Evolutionary conservation across 192 early-diverging fungal genomes (phyloP).

Genomic region (Lobosporangium transversale): DNA sequence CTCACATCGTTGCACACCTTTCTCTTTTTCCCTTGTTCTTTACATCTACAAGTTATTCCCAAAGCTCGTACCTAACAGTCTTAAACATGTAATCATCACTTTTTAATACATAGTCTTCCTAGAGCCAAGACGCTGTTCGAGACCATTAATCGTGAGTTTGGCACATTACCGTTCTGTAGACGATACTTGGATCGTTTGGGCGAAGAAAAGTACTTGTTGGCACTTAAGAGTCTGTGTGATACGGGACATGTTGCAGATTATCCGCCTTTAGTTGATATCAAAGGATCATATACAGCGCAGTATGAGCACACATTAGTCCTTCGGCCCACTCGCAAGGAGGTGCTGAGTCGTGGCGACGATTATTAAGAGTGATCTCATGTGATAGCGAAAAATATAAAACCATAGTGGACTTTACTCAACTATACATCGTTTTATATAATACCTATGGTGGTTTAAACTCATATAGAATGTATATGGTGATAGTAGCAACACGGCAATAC

Average conservation of each 20-base stretch:
- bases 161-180: slow-evolving; percentile 94
- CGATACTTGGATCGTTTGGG: slow-evolving; percentile 94
- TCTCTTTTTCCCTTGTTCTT: not conserved
- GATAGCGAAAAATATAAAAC: too few species aligned
- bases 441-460: too few species aligned
- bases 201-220: slow-evolving; percentile 88
- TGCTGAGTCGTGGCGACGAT: slow-evolving; percentile 55
- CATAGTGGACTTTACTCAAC: too few species aligned
- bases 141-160: slow-evolving; percentile 90
- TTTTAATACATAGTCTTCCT: slow-evolving; percentile 60
- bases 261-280: slow-evolving; percentile 86
- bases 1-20: too few species aligned
- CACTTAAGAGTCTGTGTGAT: slow-evolving; percentile 86
- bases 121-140: slow-evolving; percentile 78
- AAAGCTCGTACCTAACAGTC: too few species aligned
- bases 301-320: slow-evolving; percentile 95
- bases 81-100: slow-evolving; percentile 5
- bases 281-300: slow-evolving; percentile 94
- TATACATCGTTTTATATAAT: too few species aligned
- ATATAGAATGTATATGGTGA: too few species aligned
- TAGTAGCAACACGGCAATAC: too few species aligned
- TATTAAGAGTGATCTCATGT: too few species aligned
- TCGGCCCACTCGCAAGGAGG: slow-evolving; percentile 89
- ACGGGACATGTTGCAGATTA: slow-evolving; percentile 80
- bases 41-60: too few species aligned